Base-by-base conservation (phyloP, 139 green algal genomes). In the Astrephomene gubernaculifera region DNA sequence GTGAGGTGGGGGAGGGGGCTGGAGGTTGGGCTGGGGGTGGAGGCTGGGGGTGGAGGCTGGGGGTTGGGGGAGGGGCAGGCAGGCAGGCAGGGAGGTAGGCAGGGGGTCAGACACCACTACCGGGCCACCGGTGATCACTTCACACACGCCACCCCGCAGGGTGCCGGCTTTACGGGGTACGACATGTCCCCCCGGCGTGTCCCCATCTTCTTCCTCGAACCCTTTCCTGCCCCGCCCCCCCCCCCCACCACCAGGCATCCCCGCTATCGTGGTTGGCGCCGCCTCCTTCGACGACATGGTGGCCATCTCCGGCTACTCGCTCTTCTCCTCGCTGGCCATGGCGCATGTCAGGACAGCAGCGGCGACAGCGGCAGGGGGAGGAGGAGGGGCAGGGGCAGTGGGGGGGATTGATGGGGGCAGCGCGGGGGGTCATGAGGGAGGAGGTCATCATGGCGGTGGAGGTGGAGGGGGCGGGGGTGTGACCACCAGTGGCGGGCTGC, bases 221-320 rank as follows among this genome's bases (percentile, higher is more conserved):
- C 49, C 49, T 17, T 57, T 57, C 49, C 49, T 57, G 14, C 49
- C 49, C 49, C 49, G 12, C 17, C 49, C 49, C 17, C 49, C 49
- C 49, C 49, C 49, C 49, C 49, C 17, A 17, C 49, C 49, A 12
- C 49, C 89, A 93, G 91, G 91, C 70, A 97, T 98, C 65, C 95
- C 95, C 29, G 92, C 89, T 2, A 95, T 94, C 8, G 91, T 98
- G 0, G 93, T 98, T 1, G 96, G 95, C 21, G 93, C 95, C 6
- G 94, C 95, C 17, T 95, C 90, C 65, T 97, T 98, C 81, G 95
- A 98, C 83, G 95, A 98, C 85, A 91, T 97, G 31, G 81, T 98
- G 14, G 95, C 95, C 54, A 96, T 98, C 86, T 95, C 91, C n/a
- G 94, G 94, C 43, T 96, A 94, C 91, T 91, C 87, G 36, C 91